These are phyloP conservation scores for Bonia amplexicaulis DNA, from an alignment of 176 grass and related monocot species.

Conservation along the genomic window DNA sequence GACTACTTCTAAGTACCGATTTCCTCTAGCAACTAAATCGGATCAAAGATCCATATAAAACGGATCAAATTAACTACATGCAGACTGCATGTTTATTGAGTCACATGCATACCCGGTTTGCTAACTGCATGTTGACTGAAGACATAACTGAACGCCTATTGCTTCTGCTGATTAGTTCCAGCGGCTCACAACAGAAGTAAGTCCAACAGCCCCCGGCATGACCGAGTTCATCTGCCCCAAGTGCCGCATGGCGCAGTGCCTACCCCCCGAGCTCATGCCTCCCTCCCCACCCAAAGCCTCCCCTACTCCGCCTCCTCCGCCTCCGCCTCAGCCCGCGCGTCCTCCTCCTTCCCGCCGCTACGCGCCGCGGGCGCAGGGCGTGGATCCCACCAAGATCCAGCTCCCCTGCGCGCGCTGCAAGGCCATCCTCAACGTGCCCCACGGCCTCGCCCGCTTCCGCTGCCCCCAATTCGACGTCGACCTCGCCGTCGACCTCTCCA, in stretches of 20 bases:
- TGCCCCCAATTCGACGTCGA: conserved; percentile 86
- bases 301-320: conserved; percentile 19
- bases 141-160: too few relatives aligned
- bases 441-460: conserved; percentile 76
- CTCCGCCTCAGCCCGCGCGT: neutral
- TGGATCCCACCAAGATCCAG: conserved; percentile 79
- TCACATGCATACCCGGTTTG: too few relatives aligned
- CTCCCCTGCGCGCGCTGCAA: conserved; percentile 61
- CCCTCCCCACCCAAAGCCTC: conserved; percentile 15
- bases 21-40: too few relatives aligned
- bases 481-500: conserved; percentile 70
- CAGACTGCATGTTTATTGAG: too few relatives aligned
- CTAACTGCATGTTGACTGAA: too few relatives aligned
- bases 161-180: too few relatives aligned
- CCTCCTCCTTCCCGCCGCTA: conserved; percentile 15
- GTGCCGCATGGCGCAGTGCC: conserved; percentile 61
- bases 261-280: conserved; percentile 67
- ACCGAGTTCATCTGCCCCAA: conserved; percentile 87
- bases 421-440: conserved; percentile 76
- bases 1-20: too few relatives aligned
- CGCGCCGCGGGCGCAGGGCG: conserved; percentile 46
- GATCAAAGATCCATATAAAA: too few relatives aligned
- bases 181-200: too few relatives aligned
- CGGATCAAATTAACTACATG: too few relatives aligned
- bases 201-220: conserved; percentile 56